Percentiles rank a stretch among this genome's conserved stretches.
These are phyloP conservation scores for Pulveroboletus ravenelii DNA, from an alignment of 768 basidiomycete genomes.

Conservation along the genomic window DNA sequence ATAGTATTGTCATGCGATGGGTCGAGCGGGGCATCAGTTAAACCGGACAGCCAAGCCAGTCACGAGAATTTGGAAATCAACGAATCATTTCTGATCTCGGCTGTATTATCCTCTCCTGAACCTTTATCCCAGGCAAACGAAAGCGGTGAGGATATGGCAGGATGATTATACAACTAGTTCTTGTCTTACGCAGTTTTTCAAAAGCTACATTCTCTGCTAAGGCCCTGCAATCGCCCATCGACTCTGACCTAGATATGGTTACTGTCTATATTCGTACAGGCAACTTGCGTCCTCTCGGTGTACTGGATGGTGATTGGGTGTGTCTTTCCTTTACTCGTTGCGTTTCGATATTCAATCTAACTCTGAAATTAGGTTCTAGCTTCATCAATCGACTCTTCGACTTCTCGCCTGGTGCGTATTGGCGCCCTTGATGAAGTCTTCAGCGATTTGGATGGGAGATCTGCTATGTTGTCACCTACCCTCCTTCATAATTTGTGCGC, in stretches of 20 bases:
- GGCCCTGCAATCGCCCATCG: constrained; percentile 32
- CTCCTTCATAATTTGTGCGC: constrained; percentile 51
- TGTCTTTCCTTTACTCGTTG: constrained; percentile 8
- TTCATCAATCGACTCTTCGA: constrained; percentile 31
- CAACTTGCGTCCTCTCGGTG: constrained; percentile 62
- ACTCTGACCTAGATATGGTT: constrained; percentile 41
- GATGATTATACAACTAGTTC: not conserved
- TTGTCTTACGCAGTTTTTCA: not conserved
- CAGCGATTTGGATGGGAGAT: constrained; percentile 34
- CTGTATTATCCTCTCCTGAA: constrained; percentile 32
- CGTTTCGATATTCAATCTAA: not conserved
- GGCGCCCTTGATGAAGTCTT: constrained; percentile 46
- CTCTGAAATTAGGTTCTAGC: constrained; percentile 45
- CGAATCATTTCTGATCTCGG: constrained; percentile 63
- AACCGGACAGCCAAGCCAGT: constrained; percentile 8
- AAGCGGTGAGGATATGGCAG: constrained; percentile 4
- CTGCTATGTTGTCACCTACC: constrained; percentile 36
- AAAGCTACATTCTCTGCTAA: constrained; percentile 26
- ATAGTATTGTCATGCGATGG: constrained; percentile 39
- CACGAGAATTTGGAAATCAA: constrained; percentile 60
- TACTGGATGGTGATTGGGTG: constrained; percentile 79
- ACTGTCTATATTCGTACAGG: constrained; percentile 58
- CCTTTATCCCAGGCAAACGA: constrained; percentile 6
- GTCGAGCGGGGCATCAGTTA: constrained; percentile 1
- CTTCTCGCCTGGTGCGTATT: constrained; percentile 53